Evolutionary conservation across 2,329 filamentous ascomycete species (phyloP), one percentile per base, ranked within the genome.

Genomic region (Lasiodiplodia sp.): DNA sequence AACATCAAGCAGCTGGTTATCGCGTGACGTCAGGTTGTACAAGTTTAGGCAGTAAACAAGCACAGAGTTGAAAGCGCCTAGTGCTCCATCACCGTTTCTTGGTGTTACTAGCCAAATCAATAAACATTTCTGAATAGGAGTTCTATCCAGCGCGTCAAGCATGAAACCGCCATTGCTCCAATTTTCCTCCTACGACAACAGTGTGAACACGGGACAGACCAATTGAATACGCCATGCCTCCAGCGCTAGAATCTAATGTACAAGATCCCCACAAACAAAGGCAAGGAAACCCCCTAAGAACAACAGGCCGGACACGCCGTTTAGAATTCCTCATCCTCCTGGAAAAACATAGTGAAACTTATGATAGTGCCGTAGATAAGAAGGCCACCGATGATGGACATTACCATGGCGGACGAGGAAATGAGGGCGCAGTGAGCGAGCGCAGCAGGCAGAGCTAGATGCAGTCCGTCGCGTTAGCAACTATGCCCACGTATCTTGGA

Each of bases 341-440:
- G 92, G 86, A 99, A 99, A 84, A 98, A 99, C 89, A 97, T 92
- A 73, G 92, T 91, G 81, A 99, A 99, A 83, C 92, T 96, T 82
- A 99, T 96, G 78, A 99, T 97, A 60, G 96, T 99, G 68, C 93
- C 93, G 82, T 99, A 99, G 79, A 99, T 99, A 78, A 99, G 84
- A 69, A 97, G 84, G 65, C 96, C 96, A 34, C 96, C 96, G 65
- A 95, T 83, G 74, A 99, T 92, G 65, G 92, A 96, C 96, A 99
- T 99, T 78, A 93, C 84, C 90, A 97, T 97, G 60, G 96, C 96
- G 65, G 93, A 90, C 69, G 91, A 81, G 71, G 89, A 84, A 77
- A 99, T 99, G 71, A 96, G 86, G 69, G 88, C 88, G 71, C 92
- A 92, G 81, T 98, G 96, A 57, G 94, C 94, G 65, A 99, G 89